Conservation (phyloP, 495 filamentous ascomycete species). For the Trichoderma reesei region DNA sequence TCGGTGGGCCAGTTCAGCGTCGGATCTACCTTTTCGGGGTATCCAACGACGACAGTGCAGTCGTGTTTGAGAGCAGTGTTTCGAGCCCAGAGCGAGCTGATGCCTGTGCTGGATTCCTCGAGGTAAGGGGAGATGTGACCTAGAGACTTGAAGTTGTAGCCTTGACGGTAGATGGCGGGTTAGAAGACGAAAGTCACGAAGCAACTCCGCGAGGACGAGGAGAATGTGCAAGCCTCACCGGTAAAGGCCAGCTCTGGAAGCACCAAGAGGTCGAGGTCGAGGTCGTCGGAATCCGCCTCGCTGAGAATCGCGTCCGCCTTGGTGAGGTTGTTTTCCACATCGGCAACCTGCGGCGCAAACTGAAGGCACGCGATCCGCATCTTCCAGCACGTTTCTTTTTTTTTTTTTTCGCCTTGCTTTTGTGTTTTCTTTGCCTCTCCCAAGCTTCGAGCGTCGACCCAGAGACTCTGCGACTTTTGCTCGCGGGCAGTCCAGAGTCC, state of each 20-base stretch:
- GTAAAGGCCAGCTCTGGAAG: conserved; percentile 88
- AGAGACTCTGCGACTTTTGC: too few relatives aligned
- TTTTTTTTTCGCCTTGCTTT: background rate
- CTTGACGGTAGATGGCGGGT: conserved; percentile 29
- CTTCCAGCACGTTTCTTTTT: too few relatives aligned
- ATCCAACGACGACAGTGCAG: conserved; percentile 82
- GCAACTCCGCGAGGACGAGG: background rate
- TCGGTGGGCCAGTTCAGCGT: conserved; percentile 30
- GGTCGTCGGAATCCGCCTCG: conserved; percentile 30
- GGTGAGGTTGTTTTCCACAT: conserved; percentile 65
- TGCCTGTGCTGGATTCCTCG: conserved; percentile 66
- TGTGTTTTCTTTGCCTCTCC: background rate
- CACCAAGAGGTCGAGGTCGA: conserved; percentile 55
- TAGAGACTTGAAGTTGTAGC: conserved; percentile 84
- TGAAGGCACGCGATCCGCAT: conserved; percentile 79
- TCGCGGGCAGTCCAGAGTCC: background rate
- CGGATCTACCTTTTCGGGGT: conserved; percentile 60
- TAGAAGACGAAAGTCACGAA: background rate
- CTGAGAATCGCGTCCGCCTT: conserved; percentile 63
- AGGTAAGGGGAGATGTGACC: conserved; percentile 68
- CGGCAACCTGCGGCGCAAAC: conserved; percentile 62
- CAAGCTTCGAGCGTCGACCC: too few relatives aligned
- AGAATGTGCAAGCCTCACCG: conserved; percentile 40
- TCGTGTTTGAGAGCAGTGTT: conserved; percentile 57
- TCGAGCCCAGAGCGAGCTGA: conserved; percentile 71